Percentiles rank a stretch among this genome's conserved stretches.
Evolutionary conservation across 2,329 filamentous ascomycete species (phyloP).

Genomic region (Penicillium corylophilum): DNA sequence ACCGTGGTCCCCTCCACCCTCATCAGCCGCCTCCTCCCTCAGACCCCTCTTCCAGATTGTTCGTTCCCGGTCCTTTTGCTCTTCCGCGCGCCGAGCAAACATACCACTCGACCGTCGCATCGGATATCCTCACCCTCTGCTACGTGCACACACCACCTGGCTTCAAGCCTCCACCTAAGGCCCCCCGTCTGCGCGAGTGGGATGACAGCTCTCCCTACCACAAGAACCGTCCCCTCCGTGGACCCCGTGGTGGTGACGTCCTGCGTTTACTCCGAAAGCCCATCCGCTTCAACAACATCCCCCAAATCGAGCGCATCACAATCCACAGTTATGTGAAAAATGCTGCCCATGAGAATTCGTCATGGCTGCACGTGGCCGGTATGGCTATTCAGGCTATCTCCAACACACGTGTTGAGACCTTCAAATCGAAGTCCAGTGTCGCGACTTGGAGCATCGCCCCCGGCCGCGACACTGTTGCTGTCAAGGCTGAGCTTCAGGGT

Average conservation of each 20-base stretch:
- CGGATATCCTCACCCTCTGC: slow-evolving; percentile 83
- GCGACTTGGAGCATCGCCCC: slow-evolving; percentile 71
- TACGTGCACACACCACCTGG: slow-evolving; percentile 86
- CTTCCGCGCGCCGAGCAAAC: slow-evolving; percentile 85
- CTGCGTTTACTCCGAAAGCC: slow-evolving; percentile 53
- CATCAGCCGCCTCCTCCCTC: slow-evolving; percentile 85
- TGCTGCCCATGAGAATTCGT: slow-evolving; percentile 66
- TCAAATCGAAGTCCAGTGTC: slow-evolving; percentile 68
- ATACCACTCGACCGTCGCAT: slow-evolving; percentile 79
- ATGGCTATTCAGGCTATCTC: slow-evolving; percentile 84
- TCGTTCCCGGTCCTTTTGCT: slow-evolving; percentile 87
- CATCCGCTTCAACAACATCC: slow-evolving; percentile 78
- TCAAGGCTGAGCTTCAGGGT: slow-evolving; percentile 74
- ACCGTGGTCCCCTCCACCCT: slow-evolving; percentile 89
- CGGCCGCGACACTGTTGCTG: slow-evolving; percentile 66
- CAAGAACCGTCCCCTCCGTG: slow-evolving; percentile 82
- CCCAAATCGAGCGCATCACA: slow-evolving; percentile 75
- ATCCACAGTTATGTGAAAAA: slow-evolving; percentile 73
- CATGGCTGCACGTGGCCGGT: slow-evolving; percentile 76
- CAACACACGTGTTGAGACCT: slow-evolving; percentile 69
- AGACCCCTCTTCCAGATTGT: slow-evolving; percentile 83
- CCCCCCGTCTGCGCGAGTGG: slow-evolving; percentile 76
- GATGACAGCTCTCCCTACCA: slow-evolving; percentile 90
- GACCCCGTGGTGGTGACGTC: slow-evolving; percentile 73
- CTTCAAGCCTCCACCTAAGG: slow-evolving; percentile 57